Percentiles rank a stretch among this genome's conserved stretches.
phyloP scores from a whole-genome alignment of 768 basidiomycete genomes.

The Leccinum olivaceopallidum region DNA sequence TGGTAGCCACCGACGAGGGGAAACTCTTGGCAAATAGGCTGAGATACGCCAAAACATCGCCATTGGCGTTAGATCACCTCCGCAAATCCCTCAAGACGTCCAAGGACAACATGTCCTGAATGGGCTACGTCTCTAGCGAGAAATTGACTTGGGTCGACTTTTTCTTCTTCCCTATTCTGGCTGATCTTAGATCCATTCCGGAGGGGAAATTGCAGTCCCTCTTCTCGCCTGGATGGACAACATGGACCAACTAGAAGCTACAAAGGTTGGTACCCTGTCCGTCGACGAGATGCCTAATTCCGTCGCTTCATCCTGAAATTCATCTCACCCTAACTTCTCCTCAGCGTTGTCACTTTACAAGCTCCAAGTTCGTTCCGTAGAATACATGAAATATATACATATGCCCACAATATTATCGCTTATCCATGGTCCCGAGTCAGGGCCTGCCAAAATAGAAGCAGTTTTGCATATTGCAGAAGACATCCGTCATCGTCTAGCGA shows the following conservation, averaged over 20 bases:
- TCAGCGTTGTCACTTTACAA: background rate
- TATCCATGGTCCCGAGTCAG: background rate
- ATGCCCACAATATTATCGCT: background rate
- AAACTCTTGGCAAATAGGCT: constrained; percentile 13
- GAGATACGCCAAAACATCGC: constrained; percentile 22
- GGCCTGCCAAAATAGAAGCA: background rate
- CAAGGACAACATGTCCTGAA: constrained; percentile 26
- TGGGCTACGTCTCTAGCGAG: constrained; percentile 30
- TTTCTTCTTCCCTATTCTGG: constrained; percentile 33
- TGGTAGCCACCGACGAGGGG: constrained; percentile 26
- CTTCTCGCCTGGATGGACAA: constrained; percentile 23
- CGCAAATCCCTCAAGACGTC: constrained; percentile 10
- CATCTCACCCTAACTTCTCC: background rate
- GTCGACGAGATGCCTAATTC: constrained; percentile 8
- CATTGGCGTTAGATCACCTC: constrained; percentile 14
- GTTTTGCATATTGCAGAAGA: constrained; percentile 2
- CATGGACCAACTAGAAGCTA: constrained; percentile 16
- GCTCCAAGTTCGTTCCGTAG: background rate
- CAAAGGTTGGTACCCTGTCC: constrained; percentile 25
- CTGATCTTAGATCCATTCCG: constrained; percentile 28
- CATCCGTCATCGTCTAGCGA: background rate
- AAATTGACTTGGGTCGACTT: constrained; percentile 32
- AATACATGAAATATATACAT: background rate
- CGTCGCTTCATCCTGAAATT: background rate
- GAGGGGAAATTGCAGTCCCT: constrained; percentile 11